A percentile compares a stretch with the other conserved stretches of the same genome.
Conservation (phyloP, 768 basidiomycete species). For the Lactarius akahatsu region DNA sequence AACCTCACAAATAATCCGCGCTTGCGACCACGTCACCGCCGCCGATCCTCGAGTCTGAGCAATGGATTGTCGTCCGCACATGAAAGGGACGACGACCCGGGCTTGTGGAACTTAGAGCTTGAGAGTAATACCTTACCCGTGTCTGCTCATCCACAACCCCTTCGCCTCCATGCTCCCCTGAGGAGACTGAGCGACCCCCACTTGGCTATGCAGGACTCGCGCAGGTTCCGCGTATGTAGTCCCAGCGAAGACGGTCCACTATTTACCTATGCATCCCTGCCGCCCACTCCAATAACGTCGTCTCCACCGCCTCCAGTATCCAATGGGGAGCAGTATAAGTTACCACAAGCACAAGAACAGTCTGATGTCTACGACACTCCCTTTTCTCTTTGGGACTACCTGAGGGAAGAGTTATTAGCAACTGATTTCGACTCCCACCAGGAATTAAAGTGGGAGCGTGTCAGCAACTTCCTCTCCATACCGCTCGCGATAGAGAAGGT, state of each 20-base stretch:
- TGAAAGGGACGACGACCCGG: slow-evolving; percentile 20
- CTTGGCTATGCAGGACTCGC: slow-evolving; percentile 17
- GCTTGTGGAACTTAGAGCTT: slow-evolving; percentile 13
- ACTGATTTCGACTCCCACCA: slow-evolving; percentile 96
- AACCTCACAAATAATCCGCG: slow-evolving; percentile 16
- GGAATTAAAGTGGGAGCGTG: slow-evolving; percentile 92
- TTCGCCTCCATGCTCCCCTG: slow-evolving; percentile 10
- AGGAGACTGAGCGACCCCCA: slow-evolving; percentile 22
- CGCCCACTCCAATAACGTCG: slow-evolving; percentile 60
- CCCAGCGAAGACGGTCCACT: slow-evolving; percentile 35
- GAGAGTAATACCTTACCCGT: slow-evolving; percentile 11
- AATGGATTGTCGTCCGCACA: slow-evolving; percentile 23
- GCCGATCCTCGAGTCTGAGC: slow-evolving; percentile 24
- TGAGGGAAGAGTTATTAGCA: slow-evolving; percentile 81
- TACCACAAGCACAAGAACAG: slow-evolving; percentile 26
- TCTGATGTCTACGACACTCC: slow-evolving; percentile 41
- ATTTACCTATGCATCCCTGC: slow-evolving; percentile 68
- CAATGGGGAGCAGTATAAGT: slow-evolving; percentile 3
- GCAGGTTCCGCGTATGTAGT: slow-evolving; percentile 12
- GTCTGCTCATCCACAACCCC: slow-evolving; percentile 3
- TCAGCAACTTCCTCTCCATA: slow-evolving; percentile 92
- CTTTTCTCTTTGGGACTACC: slow-evolving; percentile 91
- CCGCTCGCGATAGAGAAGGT: slow-evolving; percentile 95
- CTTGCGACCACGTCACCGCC: slow-evolving; percentile 21
- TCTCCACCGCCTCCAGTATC: slow-evolving; percentile 28